Conservation (phyloP, 2,329 filamentous ascomycete species). For the Coniochaeta ligniaria region DNA sequence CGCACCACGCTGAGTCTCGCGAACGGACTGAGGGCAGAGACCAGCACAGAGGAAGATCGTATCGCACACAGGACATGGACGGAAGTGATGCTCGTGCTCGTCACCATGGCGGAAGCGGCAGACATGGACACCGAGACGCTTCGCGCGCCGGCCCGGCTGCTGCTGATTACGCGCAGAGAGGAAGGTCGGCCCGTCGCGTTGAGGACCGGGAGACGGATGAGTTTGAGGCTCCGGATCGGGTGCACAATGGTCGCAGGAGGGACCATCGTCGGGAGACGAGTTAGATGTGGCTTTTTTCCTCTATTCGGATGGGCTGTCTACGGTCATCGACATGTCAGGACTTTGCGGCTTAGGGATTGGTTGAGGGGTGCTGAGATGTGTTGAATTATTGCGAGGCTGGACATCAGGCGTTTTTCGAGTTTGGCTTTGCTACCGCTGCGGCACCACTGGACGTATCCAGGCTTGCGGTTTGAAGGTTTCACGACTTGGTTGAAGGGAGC, state of each 20-base stretch:
- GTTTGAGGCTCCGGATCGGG: neutral
- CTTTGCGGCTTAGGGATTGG: no score
- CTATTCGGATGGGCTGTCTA: neutral
- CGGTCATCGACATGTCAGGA: no score
- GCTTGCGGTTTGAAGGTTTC: no score
- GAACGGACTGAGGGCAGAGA: no score
- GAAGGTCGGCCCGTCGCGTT: neutral
- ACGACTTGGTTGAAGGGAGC: no score
- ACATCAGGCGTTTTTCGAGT: neutral
- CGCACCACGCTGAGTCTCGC: neutral
- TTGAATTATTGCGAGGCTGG: neutral
- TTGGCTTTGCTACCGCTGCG: neutral
- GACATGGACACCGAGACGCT: neutral
- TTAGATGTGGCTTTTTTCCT: neutral
- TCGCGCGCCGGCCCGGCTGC: neutral
- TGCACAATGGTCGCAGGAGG: neutral
- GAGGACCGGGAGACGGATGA: no score
- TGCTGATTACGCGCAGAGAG: neutral
- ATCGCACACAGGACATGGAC: neutral
- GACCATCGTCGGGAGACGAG: neutral
- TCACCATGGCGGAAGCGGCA: neutral
- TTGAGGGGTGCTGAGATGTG: no score
- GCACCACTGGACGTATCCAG: no score
- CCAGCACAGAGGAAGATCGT: neutral
- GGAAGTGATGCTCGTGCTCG: neutral